phyloP scores from a whole-genome alignment of 768 basidiomycete genomes.

The Boletus coccyginus region DNA sequence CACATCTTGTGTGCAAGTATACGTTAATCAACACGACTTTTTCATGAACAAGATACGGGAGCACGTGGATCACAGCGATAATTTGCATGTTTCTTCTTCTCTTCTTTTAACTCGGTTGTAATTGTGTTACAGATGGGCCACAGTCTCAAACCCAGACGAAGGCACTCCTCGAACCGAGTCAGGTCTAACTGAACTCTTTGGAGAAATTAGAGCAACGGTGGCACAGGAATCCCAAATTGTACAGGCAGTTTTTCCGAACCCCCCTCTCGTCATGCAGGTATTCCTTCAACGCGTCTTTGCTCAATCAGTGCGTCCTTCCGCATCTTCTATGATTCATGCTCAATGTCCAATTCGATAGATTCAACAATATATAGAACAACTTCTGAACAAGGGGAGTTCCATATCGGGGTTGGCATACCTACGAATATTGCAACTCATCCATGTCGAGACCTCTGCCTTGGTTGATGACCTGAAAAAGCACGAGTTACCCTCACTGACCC shows the following conservation, averaged over 20 bases:
- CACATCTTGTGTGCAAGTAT: conserved; percentile 93
- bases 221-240: conserved; percentile 97
- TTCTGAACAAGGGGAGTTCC: conserved; percentile 69
- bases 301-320: conserved; percentile 68
- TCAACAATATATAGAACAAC: conserved; percentile 92
- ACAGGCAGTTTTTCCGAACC: conserved; percentile 97
- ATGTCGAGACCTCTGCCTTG: conserved; percentile 69
- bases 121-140: conserved; percentile 63
- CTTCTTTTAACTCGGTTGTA: neutral
- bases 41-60: conserved; percentile 92
- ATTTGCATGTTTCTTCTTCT: conserved; percentile 45
- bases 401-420: conserved; percentile 90
- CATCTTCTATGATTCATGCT: neutral
- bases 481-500: conserved; percentile 69
- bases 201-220: conserved; percentile 87
- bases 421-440: conserved; percentile 85
- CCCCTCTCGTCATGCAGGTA: conserved; percentile 95
- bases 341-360: conserved; percentile 51
- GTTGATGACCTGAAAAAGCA: conserved; percentile 92
- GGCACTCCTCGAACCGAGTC: conserved; percentile 75
- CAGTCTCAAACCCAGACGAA: conserved; percentile 75
- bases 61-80: conserved; percentile 51
- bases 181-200: conserved; percentile 75
- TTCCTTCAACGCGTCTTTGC: conserved; percentile 97
- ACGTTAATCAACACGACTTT: conserved; percentile 99